Evolutionary conservation across 177 flowering plant genomes (phyloP), one percentile per base, ranked within the genome.

Genomic region (Vitis hybrid): DNA sequence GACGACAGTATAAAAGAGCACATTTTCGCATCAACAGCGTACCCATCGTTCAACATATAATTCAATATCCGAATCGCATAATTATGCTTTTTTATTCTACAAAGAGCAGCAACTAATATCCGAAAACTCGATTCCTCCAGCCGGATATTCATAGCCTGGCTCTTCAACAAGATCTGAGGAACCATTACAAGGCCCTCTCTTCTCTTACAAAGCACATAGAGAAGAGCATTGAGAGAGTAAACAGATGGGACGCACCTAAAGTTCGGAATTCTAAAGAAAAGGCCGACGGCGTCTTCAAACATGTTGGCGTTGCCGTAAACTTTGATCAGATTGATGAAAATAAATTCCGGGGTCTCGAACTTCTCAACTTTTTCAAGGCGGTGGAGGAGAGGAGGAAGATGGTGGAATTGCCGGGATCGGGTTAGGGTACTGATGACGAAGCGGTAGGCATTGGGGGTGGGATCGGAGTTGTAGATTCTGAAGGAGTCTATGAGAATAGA

Each of bases 211-310:
- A 91, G 82, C 51, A 79, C 79, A 0, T 70, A 67, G 23, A 91
- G 86, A 75, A 92, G 65, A 51, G 83, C 74, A 67, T 92, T 83
- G 51, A 92, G 87, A 1, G 88, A 86, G 61, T 17, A 45, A 3
- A 74, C 84, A 52, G 97, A 71, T 51, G 94, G 91, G n/a, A 67
- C 75, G 57, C 98, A 88, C 76, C 97, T 87, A 72, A 87, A 85
- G 14, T 70, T 81, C 34, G 91, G 90, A 1, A 89, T 88, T 51
- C 80, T 71, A 10, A 32, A 80, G 68, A 93, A 93, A 14, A 91
- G 7, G 8, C 79, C 81, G 54, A 88, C 9, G 3, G 98, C 92
- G 2, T 87, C 84, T 19, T 78, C 74, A 15, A 85, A 9, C 72
- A 56, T 78, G 45, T 73, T 51, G 3, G 76, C 72, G 30, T 62